Base-by-base conservation (phyloP, 2,329 filamentous ascomycete species). In the Ceratocystis variospora region DNA sequence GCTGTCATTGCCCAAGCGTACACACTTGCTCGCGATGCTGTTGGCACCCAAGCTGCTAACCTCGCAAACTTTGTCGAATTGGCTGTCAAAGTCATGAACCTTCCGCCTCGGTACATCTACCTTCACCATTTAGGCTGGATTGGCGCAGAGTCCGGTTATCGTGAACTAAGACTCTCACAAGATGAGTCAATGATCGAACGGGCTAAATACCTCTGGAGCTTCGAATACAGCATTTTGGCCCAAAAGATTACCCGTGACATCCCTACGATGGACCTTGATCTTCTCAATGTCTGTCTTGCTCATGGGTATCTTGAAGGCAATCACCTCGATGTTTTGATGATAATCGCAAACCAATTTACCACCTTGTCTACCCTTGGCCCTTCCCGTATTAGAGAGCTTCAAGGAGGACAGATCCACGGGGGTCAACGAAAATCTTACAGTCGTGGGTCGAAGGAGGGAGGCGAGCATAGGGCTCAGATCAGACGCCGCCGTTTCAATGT, bases 1-100 rank as follows among this genome's bases (percentile, higher is more conserved):
- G 75, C 75, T 62, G 73, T 84, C 68, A 73, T 83, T 66, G 78
- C 80, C 53, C 81, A 81, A 71, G 79, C 80, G 17, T 84, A 81
- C 75, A 83, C 81, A 37, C 76, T 77, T 68, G 75, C 82, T 61
- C 78, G 81, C 61, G 80, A 83, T 70, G 74, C 77, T 59, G 72
- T 79, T 64, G 79, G 80, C 70, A 78, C 78, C 68, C 72, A 74
- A 25, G 74, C 76, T 44, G 76, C 80, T 22, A 75, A 78, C 61
- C 74, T 84, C 46, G 75, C 79, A 62, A 71, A 74, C 5, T 83
- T 81, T 72, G 74, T 83, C 57, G 68, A 70, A 15, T 69, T 79
- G 67, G 76, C 76, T 61, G 77, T 77, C 65, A 76, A 77, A 53
- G 72, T 77, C 63, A 78, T 83, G 72, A 75, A 77, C 25, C 75